A percentile compares a stretch with the other conserved stretches of the same genome.
phyloP scores from a whole-genome alignment of 768 basidiomycete genomes.

The Cyclocybe aegerita region DNA sequence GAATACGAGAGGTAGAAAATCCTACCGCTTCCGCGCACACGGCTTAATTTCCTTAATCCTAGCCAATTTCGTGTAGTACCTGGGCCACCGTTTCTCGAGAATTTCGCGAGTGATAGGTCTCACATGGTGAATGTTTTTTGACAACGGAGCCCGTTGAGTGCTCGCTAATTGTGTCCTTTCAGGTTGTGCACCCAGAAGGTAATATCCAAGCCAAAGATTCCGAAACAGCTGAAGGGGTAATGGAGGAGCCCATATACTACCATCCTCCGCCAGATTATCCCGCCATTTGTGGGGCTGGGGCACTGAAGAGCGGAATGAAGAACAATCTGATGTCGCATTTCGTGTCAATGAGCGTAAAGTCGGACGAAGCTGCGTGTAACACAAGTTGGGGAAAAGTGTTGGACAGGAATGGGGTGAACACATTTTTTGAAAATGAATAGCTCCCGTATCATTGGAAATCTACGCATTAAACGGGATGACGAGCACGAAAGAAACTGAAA shows the following conservation, averaged over 20 bases:
- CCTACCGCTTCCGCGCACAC: background rate
- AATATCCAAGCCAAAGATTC: background rate
- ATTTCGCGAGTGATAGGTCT: slow-evolving; percentile 74
- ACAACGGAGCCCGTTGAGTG: slow-evolving; percentile 1
- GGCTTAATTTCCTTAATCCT: background rate
- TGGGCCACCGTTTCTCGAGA: slow-evolving; percentile 45
- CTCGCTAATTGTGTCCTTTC: background rate
- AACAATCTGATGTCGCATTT: slow-evolving; percentile 63
- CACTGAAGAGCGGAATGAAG: slow-evolving; percentile 33
- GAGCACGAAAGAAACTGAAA: background rate
- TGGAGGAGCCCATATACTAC: slow-evolving; percentile 27
- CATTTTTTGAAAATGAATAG: slow-evolving; percentile 18
- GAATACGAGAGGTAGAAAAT: slow-evolving; percentile 44
- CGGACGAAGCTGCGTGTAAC: slow-evolving; percentile 26
- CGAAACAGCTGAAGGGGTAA: background rate
- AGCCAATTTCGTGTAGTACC: slow-evolving; percentile 66
- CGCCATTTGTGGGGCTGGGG: slow-evolving; percentile 44
- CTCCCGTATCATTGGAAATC: background rate
- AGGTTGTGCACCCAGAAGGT: background rate
- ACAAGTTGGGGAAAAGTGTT: slow-evolving; percentile 23
- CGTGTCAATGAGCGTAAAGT: slow-evolving; percentile 43
- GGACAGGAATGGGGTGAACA: slow-evolving; percentile 30
- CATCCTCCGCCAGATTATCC: slow-evolving; percentile 50
- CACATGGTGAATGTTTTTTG: slow-evolving; percentile 57
- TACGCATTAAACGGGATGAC: no score